These are phyloP conservation scores for Pseudocercospora cruenta DNA, from an alignment of 2,329 filamentous ascomycete species.

Conservation along the genomic window DNA sequence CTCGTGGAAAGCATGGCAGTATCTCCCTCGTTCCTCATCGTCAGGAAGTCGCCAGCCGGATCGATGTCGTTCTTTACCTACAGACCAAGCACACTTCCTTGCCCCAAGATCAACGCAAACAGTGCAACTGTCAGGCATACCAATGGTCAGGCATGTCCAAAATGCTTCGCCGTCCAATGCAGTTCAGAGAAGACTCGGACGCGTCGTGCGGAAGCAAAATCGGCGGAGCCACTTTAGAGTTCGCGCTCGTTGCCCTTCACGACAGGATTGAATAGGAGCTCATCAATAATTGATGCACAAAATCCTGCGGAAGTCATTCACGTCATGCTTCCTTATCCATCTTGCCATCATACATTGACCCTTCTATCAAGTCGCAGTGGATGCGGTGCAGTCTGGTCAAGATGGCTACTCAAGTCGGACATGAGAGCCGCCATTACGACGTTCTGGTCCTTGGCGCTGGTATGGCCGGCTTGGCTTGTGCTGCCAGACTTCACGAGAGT, in stretches of 20 bases:
- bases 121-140: neutral
- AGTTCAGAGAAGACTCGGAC: neutral
- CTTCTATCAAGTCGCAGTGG: neutral
- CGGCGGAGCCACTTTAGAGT: neutral
- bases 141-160: neutral
- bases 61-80: neutral
- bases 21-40: neutral
- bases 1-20: neutral
- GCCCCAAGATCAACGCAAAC: neutral
- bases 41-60: neutral
- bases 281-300: neutral
- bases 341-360: neutral
- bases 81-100: neutral
- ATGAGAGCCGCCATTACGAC: slow-evolving; percentile 5
- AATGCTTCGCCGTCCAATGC: neutral
- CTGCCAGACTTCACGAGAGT: slow-evolving; percentile 26
- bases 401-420: slow-evolving; percentile 7
- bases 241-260: neutral
- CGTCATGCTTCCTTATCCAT: neutral
- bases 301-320: neutral
- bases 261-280: neutral
- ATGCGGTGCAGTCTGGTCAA: slow-evolving; percentile 9
- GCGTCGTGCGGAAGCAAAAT: neutral
- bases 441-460: slow-evolving; percentile 32
- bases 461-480: slow-evolving; percentile 31